Evolutionary conservation across 129 eudicot genomes (phyloP).

Genomic region (Flaveria brownii): DNA sequence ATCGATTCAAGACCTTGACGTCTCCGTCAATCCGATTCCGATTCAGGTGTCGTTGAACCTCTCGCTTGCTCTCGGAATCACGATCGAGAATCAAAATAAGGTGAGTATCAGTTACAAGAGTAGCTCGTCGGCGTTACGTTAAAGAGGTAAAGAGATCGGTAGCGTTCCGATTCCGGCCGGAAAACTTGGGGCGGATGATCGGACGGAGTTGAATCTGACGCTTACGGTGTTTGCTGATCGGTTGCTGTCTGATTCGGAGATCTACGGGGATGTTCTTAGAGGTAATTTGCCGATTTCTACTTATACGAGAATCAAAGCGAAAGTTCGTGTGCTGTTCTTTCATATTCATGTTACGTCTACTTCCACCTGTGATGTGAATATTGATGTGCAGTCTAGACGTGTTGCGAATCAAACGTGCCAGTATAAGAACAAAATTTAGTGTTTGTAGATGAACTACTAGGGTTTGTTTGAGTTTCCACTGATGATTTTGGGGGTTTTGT

Average conservation of each 20-base stretch:
- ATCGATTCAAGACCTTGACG: background rate
- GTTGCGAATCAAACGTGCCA: conserved; percentile 53
- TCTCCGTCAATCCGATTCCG: conserved; percentile 11
- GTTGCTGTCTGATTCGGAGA: conserved; percentile 42
- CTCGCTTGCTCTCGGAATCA: conserved; percentile 13
- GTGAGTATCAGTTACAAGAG: conserved; percentile 30
- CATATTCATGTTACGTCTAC: conserved; percentile 58
- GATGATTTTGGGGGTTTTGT: background rate
- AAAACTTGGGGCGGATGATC: conserved; percentile 44
- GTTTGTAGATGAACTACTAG: background rate
- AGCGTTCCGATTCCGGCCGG: conserved; percentile 74
- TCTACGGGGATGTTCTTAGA: conserved; percentile 45
- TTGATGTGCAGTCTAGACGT: conserved; percentile 31
- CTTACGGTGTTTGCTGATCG: conserved; percentile 77
- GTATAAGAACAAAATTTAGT: conserved; percentile 50
- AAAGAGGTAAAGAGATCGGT: conserved; percentile 58
- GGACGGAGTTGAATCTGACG: conserved; percentile 51
- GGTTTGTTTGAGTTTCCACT: conserved; percentile 12
- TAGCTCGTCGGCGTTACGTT: conserved; percentile 47
- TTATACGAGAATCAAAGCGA: conserved; percentile 49
- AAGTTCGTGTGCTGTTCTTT: conserved; percentile 52
- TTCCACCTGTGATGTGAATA: conserved; percentile 57
- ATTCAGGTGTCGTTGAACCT: conserved; percentile 24
- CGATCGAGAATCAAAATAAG: conserved; percentile 36
- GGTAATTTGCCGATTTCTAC: conserved; percentile 59